phyloP scores from a whole-genome alignment of 352 stramenopile species.

The Phytophthora fragariaefolia region DNA sequence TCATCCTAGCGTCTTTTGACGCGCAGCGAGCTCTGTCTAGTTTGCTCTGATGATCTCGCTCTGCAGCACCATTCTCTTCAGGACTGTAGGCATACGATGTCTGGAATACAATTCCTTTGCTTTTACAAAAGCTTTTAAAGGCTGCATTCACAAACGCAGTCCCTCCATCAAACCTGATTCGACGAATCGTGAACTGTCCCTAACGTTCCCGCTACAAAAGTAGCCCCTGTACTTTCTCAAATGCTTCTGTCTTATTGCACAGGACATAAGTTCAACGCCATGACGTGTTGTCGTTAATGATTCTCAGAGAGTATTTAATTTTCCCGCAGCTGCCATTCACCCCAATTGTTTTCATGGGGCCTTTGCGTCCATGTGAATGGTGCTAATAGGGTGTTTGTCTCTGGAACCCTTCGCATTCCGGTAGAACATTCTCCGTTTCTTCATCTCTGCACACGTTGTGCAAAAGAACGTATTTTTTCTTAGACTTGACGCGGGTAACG shows the following conservation, averaged over 20 bases:
- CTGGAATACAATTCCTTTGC: conserved; percentile 11
- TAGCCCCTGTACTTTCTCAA: conserved; percentile 10
- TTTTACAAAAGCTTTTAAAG: conserved; percentile 17
- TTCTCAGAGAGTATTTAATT: conserved; percentile 18
- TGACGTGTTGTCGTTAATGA: conserved; percentile 28
- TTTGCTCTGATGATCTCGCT: conserved; percentile 21
- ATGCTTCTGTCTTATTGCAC: conserved; percentile 8
- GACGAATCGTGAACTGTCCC: conserved; percentile 9
- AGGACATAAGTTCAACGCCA: conserved; percentile 16
- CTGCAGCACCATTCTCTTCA: conserved; percentile 24
- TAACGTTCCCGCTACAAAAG: conserved; percentile 9
- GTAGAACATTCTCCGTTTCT: too few species aligned
- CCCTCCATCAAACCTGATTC: conserved; percentile 13
- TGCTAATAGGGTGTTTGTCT: conserved; percentile 3
- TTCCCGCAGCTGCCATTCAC: conserved; percentile 7
- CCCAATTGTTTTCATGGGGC: conserved; percentile 19
- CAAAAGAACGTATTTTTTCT: too few species aligned
- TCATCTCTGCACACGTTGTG: too few species aligned
- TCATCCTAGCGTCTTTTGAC: conserved; percentile 14
- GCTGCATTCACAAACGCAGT: conserved; percentile 23
- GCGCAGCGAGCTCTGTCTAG: conserved; percentile 1
- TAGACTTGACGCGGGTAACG: too few species aligned
- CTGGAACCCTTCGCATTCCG: too few species aligned
- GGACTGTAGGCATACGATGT: conserved; percentile 11
- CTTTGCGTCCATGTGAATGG: conserved; percentile 23